Percentiles rank a stretch among this genome's conserved stretches.
These are phyloP conservation scores for Phytophthora cajani DNA, from an alignment of 352 stramenopile genomes.

Conservation along the genomic window DNA sequence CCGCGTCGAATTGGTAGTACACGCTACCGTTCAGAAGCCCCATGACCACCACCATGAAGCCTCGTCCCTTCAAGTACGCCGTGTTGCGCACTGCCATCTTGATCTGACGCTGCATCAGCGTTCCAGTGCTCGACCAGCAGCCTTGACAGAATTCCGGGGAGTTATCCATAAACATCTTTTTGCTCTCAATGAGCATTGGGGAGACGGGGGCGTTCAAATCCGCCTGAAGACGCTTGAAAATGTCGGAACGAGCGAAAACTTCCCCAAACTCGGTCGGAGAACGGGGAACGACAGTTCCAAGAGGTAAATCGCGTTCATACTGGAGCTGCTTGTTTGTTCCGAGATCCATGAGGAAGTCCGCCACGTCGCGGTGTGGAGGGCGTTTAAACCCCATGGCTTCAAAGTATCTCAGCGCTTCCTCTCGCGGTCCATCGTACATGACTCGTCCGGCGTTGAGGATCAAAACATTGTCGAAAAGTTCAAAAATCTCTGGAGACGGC, in stretches of 20 bases:
- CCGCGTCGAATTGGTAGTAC: slow-evolving; percentile 50
- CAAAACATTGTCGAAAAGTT: slow-evolving; percentile 44
- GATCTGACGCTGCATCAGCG: slow-evolving; percentile 52
- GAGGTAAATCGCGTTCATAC: slow-evolving; percentile 23
- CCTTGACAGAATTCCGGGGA: slow-evolving; percentile 29
- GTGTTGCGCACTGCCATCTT: slow-evolving; percentile 55
- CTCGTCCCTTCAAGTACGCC: slow-evolving; percentile 35
- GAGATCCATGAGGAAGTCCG: slow-evolving; percentile 47
- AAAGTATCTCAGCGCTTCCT: slow-evolving; percentile 78
- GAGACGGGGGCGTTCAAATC: slow-evolving; percentile 9
- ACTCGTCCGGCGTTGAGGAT: slow-evolving; percentile 41
- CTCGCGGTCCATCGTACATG: slow-evolving; percentile 49
- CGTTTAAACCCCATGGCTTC: slow-evolving; percentile 52
- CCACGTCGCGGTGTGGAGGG: slow-evolving; percentile 37
- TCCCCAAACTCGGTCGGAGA: slow-evolving; percentile 29
- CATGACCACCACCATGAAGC: slow-evolving; percentile 46
- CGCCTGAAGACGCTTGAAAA: slow-evolving; percentile 5
- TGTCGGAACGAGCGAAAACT: slow-evolving; percentile 16
- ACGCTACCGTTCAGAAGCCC: slow-evolving; percentile 37
- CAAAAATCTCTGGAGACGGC: slow-evolving; percentile 60
- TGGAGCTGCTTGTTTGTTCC: slow-evolving; percentile 39
- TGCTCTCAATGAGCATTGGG: slow-evolving; percentile 24
- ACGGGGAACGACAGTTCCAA: slow-evolving; percentile 2
- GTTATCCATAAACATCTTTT: slow-evolving; percentile 80
- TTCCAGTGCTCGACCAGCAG: slow-evolving; percentile 26